Evolutionary conservation across 2,329 filamentous ascomycete genomes (phyloP).

Genomic region (Didymella arachidicola): DNA sequence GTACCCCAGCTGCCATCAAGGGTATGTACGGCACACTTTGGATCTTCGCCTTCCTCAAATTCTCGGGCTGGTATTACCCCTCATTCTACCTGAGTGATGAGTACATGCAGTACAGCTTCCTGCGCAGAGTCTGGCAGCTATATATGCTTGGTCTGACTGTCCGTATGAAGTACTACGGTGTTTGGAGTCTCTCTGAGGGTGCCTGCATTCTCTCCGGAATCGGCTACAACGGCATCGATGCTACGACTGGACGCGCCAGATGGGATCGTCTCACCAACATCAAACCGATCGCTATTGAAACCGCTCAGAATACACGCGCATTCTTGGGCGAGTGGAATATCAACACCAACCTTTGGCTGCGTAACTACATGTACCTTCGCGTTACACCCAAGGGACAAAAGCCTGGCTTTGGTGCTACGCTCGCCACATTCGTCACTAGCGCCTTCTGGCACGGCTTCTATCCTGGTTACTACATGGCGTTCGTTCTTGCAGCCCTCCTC

Average conservation of each 20-base stretch:
- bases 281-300: conserved; percentile 82
- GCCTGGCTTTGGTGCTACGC: conserved; percentile 90
- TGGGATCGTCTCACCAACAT: conserved; percentile 95
- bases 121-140: conserved; percentile 77
- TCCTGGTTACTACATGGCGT: conserved; percentile 92
- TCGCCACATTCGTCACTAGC: conserved; percentile 93
- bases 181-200: conserved; percentile 92
- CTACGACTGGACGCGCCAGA: conserved; percentile 80
- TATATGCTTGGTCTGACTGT: conserved; percentile 84
- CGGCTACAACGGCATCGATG: conserved; percentile 92
- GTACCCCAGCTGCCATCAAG: conserved; percentile 82
- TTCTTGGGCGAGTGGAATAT: conserved; percentile 97
- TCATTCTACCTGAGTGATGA: conserved; percentile 69
- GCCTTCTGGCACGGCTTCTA: conserved; percentile 99
- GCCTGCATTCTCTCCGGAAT: conserved; percentile 92
- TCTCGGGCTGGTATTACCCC: conserved; percentile 72
- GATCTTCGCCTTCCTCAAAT: conserved; percentile 79
- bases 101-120: conserved; percentile 72
- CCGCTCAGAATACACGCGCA: conserved; percentile 89
- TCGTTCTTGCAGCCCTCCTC: conserved; percentile 86
- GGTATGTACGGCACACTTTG: conserved; percentile 75
- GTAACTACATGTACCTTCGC: conserved; percentile 93
- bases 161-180: conserved; percentile 94
- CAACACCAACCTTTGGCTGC: conserved; percentile 96
- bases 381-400: conserved; percentile 96